Evolutionary conservation across 1,284 basidiomycete species (phyloP), one percentile per base, ranked within the genome.

Genomic region (Farysia itapuensis): DNA sequence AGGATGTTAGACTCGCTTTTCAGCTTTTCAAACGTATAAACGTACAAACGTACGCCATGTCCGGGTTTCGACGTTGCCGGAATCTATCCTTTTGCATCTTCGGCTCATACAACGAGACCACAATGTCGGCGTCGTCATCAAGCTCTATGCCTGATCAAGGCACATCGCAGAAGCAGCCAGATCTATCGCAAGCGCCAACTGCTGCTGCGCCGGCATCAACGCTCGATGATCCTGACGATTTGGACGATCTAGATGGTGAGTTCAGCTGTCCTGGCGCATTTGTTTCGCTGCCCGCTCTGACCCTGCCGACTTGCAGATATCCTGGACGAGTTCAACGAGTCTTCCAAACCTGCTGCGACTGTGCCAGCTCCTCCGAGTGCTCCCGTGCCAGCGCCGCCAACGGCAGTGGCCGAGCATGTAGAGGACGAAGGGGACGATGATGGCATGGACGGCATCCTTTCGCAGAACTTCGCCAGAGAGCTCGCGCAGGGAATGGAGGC

Each of bases 401-500:
- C 77, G 8, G 39, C 76, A 5, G 22, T 75, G 2, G 32, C 70
- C 31, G 18, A 33, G 12, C 9, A 13, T 33, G 26, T 28, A 9
- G 26, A 9, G 11, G 26, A 28, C n/a, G n/a, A n/a, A 9, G 35
- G 44, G 5, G 49, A 51, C 26, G 56, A 59, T 31, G 53, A 43
- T 13, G 53, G 33, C 8, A 48, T 77, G 19, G 67, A 70, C n/a
- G 67, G 65, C 13, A 42, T 61, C 23, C 51, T 74, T 7, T 63
- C 60, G 12, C 47, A 72, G 30, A 73, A 85, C 39, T 89, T 91
- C 69, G 84, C 86, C 31, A 81, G 82, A 30, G 85, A 89, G 70
- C 81, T 95, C 33, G 84, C 86, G 5, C 81, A 83, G 70, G 87
- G 84, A 23, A 94, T 96, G 90, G 88, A 90, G 73, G 80, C 80